These are phyloP conservation scores for Leccinum subgranulosum DNA, from an alignment of 768 basidiomycete genomes.

Conservation along the genomic window DNA sequence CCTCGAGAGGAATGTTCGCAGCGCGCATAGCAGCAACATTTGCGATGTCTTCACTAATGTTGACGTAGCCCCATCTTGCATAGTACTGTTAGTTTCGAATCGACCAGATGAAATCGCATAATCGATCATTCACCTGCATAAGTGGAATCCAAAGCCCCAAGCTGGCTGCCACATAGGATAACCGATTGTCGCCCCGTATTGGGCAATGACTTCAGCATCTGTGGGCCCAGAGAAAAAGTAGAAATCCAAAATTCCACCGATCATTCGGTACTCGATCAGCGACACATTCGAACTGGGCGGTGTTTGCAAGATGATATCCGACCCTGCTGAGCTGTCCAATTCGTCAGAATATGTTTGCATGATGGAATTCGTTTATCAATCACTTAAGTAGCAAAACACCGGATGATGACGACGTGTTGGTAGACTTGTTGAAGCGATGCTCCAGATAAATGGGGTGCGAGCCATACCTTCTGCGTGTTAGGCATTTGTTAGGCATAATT, in stretches of 20 bases:
- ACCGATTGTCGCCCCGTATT: conserved; percentile 67
- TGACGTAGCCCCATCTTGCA: conserved; percentile 44
- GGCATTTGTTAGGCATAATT: neutral
- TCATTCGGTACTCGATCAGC: conserved; percentile 65
- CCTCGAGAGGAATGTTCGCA: conserved; percentile 74
- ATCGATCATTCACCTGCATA: conserved; percentile 47
- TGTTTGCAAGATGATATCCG: conserved; percentile 66
- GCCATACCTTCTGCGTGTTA: conserved; percentile 49
- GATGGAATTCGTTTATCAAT: neutral
- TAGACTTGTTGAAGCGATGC: conserved; percentile 56
- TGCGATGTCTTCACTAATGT: conserved; percentile 54
- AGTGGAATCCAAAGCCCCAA: conserved; percentile 80
- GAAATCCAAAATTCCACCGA: conserved; percentile 76
- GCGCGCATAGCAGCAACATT: conserved; percentile 58
- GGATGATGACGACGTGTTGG: conserved; percentile 57
- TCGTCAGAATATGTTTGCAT: neutral
- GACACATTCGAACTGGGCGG: conserved; percentile 54
- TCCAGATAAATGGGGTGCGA: conserved; percentile 71
- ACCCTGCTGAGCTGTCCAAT: conserved; percentile 55
- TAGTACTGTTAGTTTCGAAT: neutral
- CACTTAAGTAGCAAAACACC: conserved; percentile 78
- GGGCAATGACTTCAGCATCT: conserved; percentile 56
- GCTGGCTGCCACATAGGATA: conserved; percentile 68
- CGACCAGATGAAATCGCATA: neutral
- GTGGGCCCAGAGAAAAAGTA: conserved; percentile 69